phyloP scores from a whole-genome alignment of 495 filamentous ascomycete genomes.

The Friedmanniomyces endolithicus region DNA sequence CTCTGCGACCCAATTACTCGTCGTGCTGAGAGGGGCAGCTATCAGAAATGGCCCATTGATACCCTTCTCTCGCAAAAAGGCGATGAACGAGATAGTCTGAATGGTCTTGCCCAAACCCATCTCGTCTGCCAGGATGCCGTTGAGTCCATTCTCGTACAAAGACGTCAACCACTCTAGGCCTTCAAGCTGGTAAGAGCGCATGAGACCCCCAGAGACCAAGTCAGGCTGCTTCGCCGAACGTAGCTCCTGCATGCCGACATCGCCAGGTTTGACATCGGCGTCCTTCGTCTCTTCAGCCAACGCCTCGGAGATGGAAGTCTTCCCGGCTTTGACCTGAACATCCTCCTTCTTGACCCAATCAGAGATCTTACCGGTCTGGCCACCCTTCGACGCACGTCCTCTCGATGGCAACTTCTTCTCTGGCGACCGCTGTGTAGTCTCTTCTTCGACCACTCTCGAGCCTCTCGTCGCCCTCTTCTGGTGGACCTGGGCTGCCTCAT shows the following conservation, averaged over 20 bases:
- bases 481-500: constrained; percentile 26
- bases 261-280: constrained; percentile 44
- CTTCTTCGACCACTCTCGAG: constrained; percentile 10
- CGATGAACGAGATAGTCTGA: constrained; percentile 84
- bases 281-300: constrained; percentile 44
- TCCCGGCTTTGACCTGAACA: constrained; percentile 39
- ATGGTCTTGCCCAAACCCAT: constrained; percentile 97
- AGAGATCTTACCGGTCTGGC: constrained; percentile 37
- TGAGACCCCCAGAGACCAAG: constrained; percentile 72
- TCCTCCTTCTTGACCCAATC: constrained; percentile 49
- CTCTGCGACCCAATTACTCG: constrained; percentile 95
- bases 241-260: constrained; percentile 63
- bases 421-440: background rate
- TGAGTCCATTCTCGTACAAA: constrained; percentile 83
- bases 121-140: constrained; percentile 91
- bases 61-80: constrained; percentile 75
- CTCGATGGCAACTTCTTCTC: constrained; percentile 14
- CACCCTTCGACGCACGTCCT: constrained; percentile 23
- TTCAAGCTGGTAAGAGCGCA: constrained; percentile 90
- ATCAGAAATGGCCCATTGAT: constrained; percentile 83
- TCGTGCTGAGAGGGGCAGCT: constrained; percentile 76
- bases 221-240: constrained; percentile 74
- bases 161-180: constrained; percentile 83
- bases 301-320: constrained; percentile 41
- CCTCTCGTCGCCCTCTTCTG: constrained; percentile 26